Evolutionary conservation across 176 grass and related monocot genomes (phyloP), one percentile per base, ranked within the genome.

Genomic region (Otatea glauca): DNA sequence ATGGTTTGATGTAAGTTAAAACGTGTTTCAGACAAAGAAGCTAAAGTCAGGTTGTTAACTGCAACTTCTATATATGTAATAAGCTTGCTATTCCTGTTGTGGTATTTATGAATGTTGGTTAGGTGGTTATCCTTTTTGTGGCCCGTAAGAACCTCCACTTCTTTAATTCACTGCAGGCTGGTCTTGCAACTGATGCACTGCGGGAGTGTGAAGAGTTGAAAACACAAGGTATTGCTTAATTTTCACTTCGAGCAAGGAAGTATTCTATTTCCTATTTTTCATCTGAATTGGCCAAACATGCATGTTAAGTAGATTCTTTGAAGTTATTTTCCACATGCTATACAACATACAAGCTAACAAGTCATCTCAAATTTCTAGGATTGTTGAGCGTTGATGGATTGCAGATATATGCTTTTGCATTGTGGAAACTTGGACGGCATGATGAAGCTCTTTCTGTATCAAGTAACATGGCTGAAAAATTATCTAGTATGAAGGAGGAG

Each of bases 321-420:
- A 74, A 78, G 21, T 74, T 44, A 60, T 78, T 83, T 72, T 78
- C 20, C 15, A 77, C 21, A 77, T 72, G 35, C 48, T 72, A 60
- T 81, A 37, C 14, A 80, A 41, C 43, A 45, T 35, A 70, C 76
- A 81, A 2, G 32, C 75, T 86, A 87, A 93, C 27, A 51, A 78
- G 16, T 80, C 13, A 10, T 85, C 25, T 59, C 68, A 78, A 85
- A 85, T 83, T 88, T 76, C 16, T 86, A 98, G 96, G 96, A 65
- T 70, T 92, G 54, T 78, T 95, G 72, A 92, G 70, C 27, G 5
- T 44, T 38, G 89, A 95, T n/a, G 93, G 93, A 72, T 87, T 98
- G 65, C 96, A 95, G 87, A 83, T 95, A 87, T 93, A 98, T 78
- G 92, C 93, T 88, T 20, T 98, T 91, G 82, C 93, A 90, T 89